Evolutionary conservation across 768 basidiomycete genomes (phyloP), one percentile per base, ranked within the genome.

Genomic region (Cystofilobasidium macerans): DNA sequence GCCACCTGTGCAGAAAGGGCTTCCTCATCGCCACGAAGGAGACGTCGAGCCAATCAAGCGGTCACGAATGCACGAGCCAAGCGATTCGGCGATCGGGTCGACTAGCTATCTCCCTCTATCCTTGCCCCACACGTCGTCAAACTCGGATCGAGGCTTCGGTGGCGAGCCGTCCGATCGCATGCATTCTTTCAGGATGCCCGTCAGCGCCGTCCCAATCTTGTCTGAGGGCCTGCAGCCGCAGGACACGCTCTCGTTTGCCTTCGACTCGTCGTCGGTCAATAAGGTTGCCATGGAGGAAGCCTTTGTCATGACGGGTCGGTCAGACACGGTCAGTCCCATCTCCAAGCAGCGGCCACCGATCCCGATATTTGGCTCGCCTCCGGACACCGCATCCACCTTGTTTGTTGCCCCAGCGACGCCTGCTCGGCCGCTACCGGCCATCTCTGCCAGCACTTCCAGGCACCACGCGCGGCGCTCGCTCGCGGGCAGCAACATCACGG

Each of bases 111-210:
- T 51, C 14, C 48, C 62, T 16, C 35, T 30, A 18, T 53, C 51
- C 6, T 63, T 53, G 53, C 62, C 62, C 35, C 62, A 42, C 35
- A 11, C 35, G 9, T 63, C 53, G 16, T 36, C 51, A 2, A 32
- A 28, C 20, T 48, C 61, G 0, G 33, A 36, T 2, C 61, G 35
- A 5, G 11, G 38, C 14, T 18, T 53, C 62, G 16, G 11, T 11
- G 48, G 22, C 16, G 62, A 38, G 18, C 30, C 51, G 26, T 32
- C 42, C 24, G 53, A 63, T n/a, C 51, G 62, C 35, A 51, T 63
- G 35, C 28, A 54, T 24, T 38, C 16, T 16, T 63, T 63, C 36
- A 53, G 35, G 33, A 63, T 63, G 38, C 53, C 62, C 4, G 36
- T 54, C 32, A 53, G 48, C 26, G 51, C 62, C 26, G 62, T 63